A percentile compares a stretch with the other conserved stretches of the same genome.
Conservation (phyloP, 208 protist genomes). For the Pavlovales sp. region DNA sequence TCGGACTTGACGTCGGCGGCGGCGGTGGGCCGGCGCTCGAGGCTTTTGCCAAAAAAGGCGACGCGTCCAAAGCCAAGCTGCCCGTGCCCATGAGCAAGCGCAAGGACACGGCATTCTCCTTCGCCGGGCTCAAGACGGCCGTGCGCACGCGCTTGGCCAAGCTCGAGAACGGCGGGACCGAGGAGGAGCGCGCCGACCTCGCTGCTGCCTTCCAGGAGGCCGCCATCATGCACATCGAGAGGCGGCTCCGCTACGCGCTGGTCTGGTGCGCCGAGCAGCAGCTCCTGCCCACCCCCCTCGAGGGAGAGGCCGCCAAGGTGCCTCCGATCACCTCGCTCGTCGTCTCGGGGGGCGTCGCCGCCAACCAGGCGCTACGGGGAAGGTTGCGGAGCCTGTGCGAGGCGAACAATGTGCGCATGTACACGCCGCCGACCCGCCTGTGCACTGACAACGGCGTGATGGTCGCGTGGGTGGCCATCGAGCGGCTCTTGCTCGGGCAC, state of each 20-base stretch:
- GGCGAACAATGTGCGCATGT: not conserved
- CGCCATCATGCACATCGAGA: slow-evolving; percentile 35
- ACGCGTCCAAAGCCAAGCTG: not conserved
- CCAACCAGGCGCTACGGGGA: slow-evolving; percentile 26
- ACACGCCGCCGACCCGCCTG: slow-evolving; percentile 35
- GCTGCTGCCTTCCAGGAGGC: slow-evolving; percentile 41
- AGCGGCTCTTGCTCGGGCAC: not conserved
- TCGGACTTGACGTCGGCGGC: slow-evolving; percentile 8
- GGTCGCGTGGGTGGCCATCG: slow-evolving; percentile 39
- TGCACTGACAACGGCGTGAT: slow-evolving; percentile 53
- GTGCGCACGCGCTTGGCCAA: not conserved
- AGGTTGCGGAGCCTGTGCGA: not conserved
- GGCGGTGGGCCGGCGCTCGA: slow-evolving; percentile 38
- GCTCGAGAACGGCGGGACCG: not conserved
- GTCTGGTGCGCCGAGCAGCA: not conserved
- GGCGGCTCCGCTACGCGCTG: slow-evolving; percentile 1
- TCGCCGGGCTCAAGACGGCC: slow-evolving; percentile 40
- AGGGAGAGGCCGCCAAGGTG: not conserved
- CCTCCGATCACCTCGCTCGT: slow-evolving; percentile 1
- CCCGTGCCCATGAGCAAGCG: not conserved
- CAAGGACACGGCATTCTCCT: slow-evolving; percentile 17
- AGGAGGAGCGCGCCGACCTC: slow-evolving; percentile 21
- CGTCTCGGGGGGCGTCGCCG: slow-evolving; percentile 37
- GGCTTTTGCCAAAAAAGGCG: slow-evolving; percentile 1
- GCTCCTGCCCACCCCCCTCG: too few relatives aligned